A percentile compares a stretch with the other conserved stretches of the same genome.
Conservation (phyloP, 1,284 basidiomycete genomes). For the Takashimella koratensis region DNA sequence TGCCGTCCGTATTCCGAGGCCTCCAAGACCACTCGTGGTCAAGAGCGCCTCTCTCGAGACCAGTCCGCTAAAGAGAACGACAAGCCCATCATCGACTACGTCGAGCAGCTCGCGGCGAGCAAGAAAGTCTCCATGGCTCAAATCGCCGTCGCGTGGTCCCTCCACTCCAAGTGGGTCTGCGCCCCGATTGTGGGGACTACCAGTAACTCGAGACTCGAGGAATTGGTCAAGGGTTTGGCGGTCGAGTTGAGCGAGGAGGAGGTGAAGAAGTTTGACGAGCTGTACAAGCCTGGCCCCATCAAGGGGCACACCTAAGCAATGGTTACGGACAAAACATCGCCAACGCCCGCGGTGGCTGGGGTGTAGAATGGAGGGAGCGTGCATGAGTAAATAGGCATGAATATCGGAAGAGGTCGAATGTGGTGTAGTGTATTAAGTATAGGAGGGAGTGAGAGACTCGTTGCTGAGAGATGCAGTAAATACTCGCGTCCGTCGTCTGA, state of each 20-base stretch:
- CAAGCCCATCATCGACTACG: slow-evolving; percentile 61
- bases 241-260: slow-evolving; percentile 26
- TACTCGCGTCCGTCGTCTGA: no score
- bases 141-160: slow-evolving; percentile 43
- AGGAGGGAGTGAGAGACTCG: no score
- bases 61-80: slow-evolving; percentile 29
- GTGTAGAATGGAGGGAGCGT: no score
- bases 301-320: slow-evolving; percentile 1
- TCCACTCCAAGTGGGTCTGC: slow-evolving; percentile 24
- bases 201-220: slow-evolving; percentile 28
- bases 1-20: slow-evolving; percentile 23
- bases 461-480: no score
- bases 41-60: not conserved
- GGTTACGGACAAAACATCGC: no score
- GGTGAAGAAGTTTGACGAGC: slow-evolving; percentile 19
- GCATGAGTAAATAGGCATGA: no score
- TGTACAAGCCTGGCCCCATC: slow-evolving; percentile 7
- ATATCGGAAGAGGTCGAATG: no score
- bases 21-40: slow-evolving; percentile 17
- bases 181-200: slow-evolving; percentile 38
- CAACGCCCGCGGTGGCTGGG: no score
- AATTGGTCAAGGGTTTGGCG: slow-evolving; percentile 27
- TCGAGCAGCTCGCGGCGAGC: slow-evolving; percentile 57
- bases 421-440: no score
- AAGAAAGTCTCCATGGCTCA: slow-evolving; percentile 57